Evolutionary conservation across 345 rosid genomes (phyloP).

Genomic region (Salix suchowensis): DNA sequence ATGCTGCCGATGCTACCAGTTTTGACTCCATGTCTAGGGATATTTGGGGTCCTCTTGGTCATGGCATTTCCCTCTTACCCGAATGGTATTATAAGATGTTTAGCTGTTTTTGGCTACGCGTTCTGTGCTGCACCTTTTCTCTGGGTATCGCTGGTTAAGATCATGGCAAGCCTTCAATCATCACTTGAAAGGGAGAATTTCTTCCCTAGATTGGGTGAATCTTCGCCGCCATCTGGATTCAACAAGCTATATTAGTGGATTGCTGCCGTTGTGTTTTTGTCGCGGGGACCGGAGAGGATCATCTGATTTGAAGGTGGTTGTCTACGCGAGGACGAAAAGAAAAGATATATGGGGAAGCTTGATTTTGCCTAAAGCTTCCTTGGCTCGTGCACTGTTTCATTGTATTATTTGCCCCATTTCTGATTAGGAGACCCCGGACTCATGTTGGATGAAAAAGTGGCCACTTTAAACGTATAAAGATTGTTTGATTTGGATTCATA

Average conservation of each 20-base stretch:
- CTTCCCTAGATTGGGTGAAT: slow-evolving; percentile 52
- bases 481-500: background rate
- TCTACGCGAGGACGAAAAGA: background rate
- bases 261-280: background rate
- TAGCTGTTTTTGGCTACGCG: slow-evolving; percentile 64
- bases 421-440: background rate
- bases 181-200: slow-evolving; percentile 71
- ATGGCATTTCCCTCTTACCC: slow-evolving; percentile 80
- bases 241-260: slow-evolving; percentile 16
- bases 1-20: slow-evolving; percentile 59
- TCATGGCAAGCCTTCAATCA: slow-evolving; percentile 56
- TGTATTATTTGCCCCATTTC: background rate
- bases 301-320: background rate
- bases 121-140: slow-evolving; percentile 70
- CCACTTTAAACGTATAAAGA: background rate
- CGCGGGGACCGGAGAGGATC: background rate
- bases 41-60: slow-evolving; percentile 61
- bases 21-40: slow-evolving; percentile 58
- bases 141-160: slow-evolving; percentile 55
- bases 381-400: background rate
- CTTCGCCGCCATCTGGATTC: slow-evolving; percentile 24
- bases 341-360: slow-evolving; percentile 2
- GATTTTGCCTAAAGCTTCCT: slow-evolving; percentile 5
- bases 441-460: background rate
- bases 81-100: slow-evolving; percentile 64